Conservation (phyloP, 306 rosid species). For the Acacia acuminata region DNA sequence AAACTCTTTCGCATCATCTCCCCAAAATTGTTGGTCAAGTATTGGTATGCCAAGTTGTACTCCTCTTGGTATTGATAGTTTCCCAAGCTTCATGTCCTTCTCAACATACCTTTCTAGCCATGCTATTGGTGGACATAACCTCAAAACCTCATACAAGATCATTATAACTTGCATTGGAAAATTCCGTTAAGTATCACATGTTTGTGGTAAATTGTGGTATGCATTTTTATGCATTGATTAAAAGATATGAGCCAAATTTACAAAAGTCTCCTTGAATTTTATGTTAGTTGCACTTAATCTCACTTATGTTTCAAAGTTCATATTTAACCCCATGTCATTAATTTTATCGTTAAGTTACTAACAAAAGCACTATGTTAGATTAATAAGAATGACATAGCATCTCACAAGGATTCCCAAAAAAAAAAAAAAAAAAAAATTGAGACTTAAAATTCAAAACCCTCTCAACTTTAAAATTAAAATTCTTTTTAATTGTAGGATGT, state of each 20-base stretch:
- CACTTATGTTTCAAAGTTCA: no score
- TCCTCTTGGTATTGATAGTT: conserved; percentile 29
- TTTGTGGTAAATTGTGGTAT: neutral
- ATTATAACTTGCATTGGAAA: conserved; percentile 26
- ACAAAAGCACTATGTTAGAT: no score
- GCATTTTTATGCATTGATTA: neutral
- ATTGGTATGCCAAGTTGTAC: conserved; percentile 16
- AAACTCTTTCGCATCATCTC: conserved; percentile 42
- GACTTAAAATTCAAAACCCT: no score
- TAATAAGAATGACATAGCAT: no score
- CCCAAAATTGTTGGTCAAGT: conserved; percentile 37
- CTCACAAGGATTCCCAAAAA: no score
- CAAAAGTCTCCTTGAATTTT: no score
- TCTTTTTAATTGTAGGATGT: no score
- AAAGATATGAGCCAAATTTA: neutral
- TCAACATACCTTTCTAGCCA: neutral
- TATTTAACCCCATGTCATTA: no score
- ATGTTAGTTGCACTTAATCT: no score
- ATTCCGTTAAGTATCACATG: neutral
- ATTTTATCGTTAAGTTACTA: no score
- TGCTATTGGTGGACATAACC: conserved; percentile 43
- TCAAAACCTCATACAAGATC: conserved; percentile 67
- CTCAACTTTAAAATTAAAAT: no score
- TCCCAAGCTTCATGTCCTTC: conserved; percentile 36
- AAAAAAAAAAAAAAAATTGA: no score